Conservation (phyloP, 768 basidiomycete genomes). For the Pleurotus tuoliensis region DNA sequence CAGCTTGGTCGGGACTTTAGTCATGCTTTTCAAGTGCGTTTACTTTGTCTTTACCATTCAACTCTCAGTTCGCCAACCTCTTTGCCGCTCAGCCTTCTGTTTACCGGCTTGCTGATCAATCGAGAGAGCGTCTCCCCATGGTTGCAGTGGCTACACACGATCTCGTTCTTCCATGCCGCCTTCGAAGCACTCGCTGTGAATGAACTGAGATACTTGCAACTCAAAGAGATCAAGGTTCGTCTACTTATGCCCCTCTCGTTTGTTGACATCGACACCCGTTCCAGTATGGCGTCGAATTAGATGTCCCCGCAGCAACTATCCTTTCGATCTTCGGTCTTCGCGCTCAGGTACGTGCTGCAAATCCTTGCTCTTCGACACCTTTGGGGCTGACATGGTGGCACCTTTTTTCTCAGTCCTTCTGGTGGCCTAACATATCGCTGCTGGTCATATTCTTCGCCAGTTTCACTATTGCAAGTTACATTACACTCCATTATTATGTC, state of each 20-base stretch:
- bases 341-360: slow-evolving; percentile 54
- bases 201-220: slow-evolving; percentile 88
- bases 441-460: slow-evolving; percentile 82
- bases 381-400: not conserved
- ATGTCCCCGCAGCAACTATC: slow-evolving; percentile 94
- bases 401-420: slow-evolving; percentile 62
- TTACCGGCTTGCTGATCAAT: slow-evolving; percentile 95
- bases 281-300: slow-evolving; percentile 94
- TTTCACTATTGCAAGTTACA: slow-evolving; percentile 74
- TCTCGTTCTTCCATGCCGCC: slow-evolving; percentile 98
- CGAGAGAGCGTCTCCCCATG: slow-evolving; percentile 72
- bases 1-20: slow-evolving; percentile 87
- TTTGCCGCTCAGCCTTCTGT: slow-evolving; percentile 63
- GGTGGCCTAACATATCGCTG: slow-evolving; percentile 94
- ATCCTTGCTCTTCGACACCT: slow-evolving; percentile 13
- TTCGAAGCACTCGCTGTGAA: slow-evolving; percentile 98
- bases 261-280: slow-evolving; percentile 1
- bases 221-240: slow-evolving; percentile 85
- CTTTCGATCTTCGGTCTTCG: slow-evolving; percentile 90
- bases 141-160: slow-evolving; percentile 82
- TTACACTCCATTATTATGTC: slow-evolving; percentile 84
- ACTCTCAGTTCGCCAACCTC: not conserved
- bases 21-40: slow-evolving; percentile 98
- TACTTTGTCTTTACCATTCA: not conserved
- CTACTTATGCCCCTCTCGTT: not conserved